Evolutionary conservation across 768 basidiomycete genomes (phyloP), one percentile per base, ranked within the genome.

Genomic region (Rickenella mellea): DNA sequence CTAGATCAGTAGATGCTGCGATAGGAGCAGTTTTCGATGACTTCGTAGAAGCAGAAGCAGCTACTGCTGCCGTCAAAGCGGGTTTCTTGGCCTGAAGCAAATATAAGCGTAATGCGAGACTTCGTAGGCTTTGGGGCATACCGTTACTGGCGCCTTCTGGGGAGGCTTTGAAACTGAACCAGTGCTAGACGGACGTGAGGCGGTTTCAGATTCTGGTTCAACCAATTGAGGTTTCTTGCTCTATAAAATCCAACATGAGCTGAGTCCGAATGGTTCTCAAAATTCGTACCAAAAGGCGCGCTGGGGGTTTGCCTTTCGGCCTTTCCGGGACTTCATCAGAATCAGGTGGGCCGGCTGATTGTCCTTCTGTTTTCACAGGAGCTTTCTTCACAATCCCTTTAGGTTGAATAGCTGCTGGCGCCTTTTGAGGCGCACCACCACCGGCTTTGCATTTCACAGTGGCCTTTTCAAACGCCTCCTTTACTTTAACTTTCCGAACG

Each of bases 401-500:
- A 17, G 51, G 43, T 10, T 9, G 19, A 22, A 17, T 22, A 5
- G 64, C 45, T 4, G 60, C 45, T 0, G 61, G 49, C 2, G 53
- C 51, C n/a, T 49, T 26, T 24, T 51, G 71, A 3, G 76, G 59
- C 21, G 78, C 68, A 27, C 68, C 62, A 32, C 65, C 67, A 6
- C 83, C 81, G 6, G 70, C 66, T 61, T 88, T 93, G 53, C 81
- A 87, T 59, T 88, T 94, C 29, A 97, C 87, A n/a, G 79, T 79
- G 3, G 90, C 91, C 52, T 84, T 90, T 44, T 89, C 92, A 50
- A 77, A 87, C 1, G 89, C 87, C 56, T 97, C 96, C 60, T 85
- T 93, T 41, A 99, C 89, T 64, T 97, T 99, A 2, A 70, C 71
- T 62, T 89, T 92, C 49, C 91, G 71, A 17, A 94, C 69, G 52